Evolutionary conservation across 176 grass and related monocot genomes (phyloP).

Genomic region (Paspalum notatum): DNA sequence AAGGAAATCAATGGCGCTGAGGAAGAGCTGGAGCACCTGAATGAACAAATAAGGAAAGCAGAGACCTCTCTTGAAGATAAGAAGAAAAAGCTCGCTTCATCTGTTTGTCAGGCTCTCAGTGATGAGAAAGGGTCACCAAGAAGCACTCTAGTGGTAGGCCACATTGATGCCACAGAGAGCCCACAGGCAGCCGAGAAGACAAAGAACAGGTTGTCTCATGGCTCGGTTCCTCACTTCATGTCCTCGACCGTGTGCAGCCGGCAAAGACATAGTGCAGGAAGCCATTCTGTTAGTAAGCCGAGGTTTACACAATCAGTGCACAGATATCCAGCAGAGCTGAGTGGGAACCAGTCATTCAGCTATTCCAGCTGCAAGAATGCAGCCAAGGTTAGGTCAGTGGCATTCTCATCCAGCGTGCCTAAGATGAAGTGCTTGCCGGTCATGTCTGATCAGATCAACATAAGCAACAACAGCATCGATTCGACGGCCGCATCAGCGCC

Average conservation of each 20-base stretch:
- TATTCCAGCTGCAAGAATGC: constrained; percentile 53
- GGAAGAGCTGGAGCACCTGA: constrained; percentile 59
- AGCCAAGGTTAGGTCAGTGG: constrained; percentile 43
- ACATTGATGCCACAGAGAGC: constrained; percentile 50
- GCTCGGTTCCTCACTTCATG: constrained; percentile 76
- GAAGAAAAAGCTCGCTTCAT: constrained; percentile 39
- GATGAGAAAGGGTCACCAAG: constrained; percentile 72
- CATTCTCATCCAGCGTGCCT: constrained; percentile 35
- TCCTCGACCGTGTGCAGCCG: constrained; percentile 72
- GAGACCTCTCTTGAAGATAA: constrained; percentile 55
- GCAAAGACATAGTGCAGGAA: constrained; percentile 51
- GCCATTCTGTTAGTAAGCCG: constrained; percentile 48
- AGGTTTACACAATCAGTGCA: constrained; percentile 52
- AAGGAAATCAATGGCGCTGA: constrained; percentile 60
- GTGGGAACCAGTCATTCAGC: constrained; percentile 59
- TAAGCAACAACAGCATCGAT: constrained; percentile 61
- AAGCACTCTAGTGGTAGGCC: constrained; percentile 69
- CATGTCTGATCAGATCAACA: constrained; percentile 47
- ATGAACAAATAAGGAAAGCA: constrained; percentile 57
- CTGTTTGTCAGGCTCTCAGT: constrained; percentile 21
- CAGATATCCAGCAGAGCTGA: constrained; percentile 51
- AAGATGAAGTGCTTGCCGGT: constrained; percentile 37
- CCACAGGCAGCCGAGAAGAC: constrained; percentile 42
- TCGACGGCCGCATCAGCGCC: constrained; percentile 52
- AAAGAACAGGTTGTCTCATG: constrained; percentile 35